Conservation (phyloP, 225 moss, liverwort and hornwort genomes). For the Ulota crispa region DNA sequence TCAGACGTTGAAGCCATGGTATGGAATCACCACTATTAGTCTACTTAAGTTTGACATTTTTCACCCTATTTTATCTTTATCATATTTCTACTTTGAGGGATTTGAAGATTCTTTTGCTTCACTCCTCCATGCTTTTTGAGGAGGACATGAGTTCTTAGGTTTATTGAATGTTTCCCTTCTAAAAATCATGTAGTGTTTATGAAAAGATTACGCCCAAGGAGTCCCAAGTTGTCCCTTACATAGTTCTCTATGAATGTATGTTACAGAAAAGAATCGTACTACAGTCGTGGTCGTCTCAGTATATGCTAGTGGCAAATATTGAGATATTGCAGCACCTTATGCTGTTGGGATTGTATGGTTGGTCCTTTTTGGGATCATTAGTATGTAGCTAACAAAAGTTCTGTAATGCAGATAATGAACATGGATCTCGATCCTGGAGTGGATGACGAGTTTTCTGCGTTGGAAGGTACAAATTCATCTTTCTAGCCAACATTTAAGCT, state of each 20-base stretch:
- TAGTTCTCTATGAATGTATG: neutral
- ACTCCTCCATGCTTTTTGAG: neutral
- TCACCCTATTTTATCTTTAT: neutral
- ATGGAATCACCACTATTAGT: neutral
- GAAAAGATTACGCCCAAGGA: neutral
- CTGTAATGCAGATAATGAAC: slow-evolving; percentile 72
- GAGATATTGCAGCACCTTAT: slow-evolving; percentile 7
- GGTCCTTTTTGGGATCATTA: slow-evolving; percentile 8
- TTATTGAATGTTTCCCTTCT: neutral
- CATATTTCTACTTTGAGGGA: neutral
- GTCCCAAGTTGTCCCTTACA: neutral
- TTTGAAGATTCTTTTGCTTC: slow-evolving; percentile 1
- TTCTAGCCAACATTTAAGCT: neutral
- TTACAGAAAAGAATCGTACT: neutral
- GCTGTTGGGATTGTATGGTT: neutral
- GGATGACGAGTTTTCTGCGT: slow-evolving; percentile 87
- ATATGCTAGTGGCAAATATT: neutral
- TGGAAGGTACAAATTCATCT: slow-evolving; percentile 65
- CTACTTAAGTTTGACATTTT: slow-evolving; percentile 2
- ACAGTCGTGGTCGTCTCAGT: neutral
- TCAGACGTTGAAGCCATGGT: slow-evolving; percentile 99
- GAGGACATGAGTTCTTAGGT: slow-evolving; percentile 3
- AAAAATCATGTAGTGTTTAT: neutral
- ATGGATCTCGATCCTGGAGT: slow-evolving; percentile 95
- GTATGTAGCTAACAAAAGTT: slow-evolving; percentile 7